These are phyloP conservation scores for Aquilaria agallochum DNA, from an alignment of 441 rosid species.

Conservation along the genomic window DNA sequence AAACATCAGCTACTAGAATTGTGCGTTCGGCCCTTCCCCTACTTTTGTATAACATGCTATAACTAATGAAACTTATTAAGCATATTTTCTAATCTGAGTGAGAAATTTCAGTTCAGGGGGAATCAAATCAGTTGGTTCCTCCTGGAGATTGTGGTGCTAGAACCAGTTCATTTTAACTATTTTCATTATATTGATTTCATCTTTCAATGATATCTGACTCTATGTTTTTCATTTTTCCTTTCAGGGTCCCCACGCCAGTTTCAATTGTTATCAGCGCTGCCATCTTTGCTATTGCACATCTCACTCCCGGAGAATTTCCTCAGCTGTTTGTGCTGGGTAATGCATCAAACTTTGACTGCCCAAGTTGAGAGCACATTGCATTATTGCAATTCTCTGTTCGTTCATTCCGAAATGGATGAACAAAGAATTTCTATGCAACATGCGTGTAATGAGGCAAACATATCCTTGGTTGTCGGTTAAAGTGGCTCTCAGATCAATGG, in stretches of 20 bases:
- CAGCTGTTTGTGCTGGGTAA: slow-evolving; percentile 79
- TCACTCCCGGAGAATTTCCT: slow-evolving; percentile 88
- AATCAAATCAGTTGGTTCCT: too few species aligned
- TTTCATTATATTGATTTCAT: too few species aligned
- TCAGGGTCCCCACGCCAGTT: slow-evolving; percentile 87
- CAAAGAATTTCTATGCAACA: background rate
- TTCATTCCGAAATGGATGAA: too few species aligned
- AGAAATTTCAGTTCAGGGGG: too few species aligned
- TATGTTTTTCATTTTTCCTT: slow-evolving; percentile 8
- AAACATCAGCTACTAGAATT: too few species aligned
- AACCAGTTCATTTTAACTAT: too few species aligned
- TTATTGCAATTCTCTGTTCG: background rate
- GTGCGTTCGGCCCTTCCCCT: too few species aligned
- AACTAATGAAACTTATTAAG: too few species aligned
- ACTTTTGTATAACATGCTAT: too few species aligned
- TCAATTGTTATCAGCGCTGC: slow-evolving; percentile 77
- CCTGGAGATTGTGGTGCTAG: too few species aligned
- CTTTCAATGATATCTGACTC: slow-evolving; percentile 3
- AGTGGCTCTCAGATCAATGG: background rate
- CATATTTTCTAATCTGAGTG: too few species aligned
- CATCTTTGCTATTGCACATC: slow-evolving; percentile 85
- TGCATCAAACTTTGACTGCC: background rate
- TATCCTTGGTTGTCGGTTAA: background rate
- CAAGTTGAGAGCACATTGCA: background rate
- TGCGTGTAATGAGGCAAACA: slow-evolving; percentile 1